Evolutionary conservation across 139 green algal genomes (phyloP).

Genomic region (Ulvella scutata): DNA sequence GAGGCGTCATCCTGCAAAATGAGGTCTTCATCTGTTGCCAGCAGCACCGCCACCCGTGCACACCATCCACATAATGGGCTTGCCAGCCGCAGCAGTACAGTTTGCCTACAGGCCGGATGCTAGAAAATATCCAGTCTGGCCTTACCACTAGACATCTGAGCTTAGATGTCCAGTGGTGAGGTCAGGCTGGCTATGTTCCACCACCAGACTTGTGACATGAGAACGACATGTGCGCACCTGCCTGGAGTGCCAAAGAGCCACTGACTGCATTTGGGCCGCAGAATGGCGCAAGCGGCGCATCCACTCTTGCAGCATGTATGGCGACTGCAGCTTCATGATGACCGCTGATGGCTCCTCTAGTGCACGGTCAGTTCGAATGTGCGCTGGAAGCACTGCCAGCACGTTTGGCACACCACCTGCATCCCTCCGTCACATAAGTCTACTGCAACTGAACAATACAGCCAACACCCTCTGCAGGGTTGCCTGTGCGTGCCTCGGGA

Average conservation of each 20-base stretch:
- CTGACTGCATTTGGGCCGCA: background rate
- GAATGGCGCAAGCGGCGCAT: background rate
- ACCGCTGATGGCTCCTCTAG: background rate
- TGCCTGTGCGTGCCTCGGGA: background rate
- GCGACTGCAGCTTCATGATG: conserved; percentile 4
- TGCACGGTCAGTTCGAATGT: background rate
- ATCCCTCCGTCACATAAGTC: background rate
- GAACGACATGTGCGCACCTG: no score
- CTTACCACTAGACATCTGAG: no score
- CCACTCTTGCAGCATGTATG: background rate
- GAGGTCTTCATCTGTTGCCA: no score
- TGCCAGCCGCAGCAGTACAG: no score
- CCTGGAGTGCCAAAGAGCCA: background rate
- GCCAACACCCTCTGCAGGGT: background rate
- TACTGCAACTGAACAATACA: background rate
- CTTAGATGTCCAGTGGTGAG: no score
- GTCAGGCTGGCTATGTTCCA: no score
- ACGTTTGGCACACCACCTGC: conserved; percentile 6
- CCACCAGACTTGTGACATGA: no score
- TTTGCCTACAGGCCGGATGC: no score
- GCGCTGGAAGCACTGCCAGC: conserved; percentile 1
- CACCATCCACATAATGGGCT: no score
- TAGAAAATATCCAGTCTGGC: no score
- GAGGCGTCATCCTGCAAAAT: no score
- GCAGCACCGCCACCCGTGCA: no score